phyloP scores from a whole-genome alignment of 192 early-diverging fungal genomes.

The Rhizophagus clarus region DNA sequence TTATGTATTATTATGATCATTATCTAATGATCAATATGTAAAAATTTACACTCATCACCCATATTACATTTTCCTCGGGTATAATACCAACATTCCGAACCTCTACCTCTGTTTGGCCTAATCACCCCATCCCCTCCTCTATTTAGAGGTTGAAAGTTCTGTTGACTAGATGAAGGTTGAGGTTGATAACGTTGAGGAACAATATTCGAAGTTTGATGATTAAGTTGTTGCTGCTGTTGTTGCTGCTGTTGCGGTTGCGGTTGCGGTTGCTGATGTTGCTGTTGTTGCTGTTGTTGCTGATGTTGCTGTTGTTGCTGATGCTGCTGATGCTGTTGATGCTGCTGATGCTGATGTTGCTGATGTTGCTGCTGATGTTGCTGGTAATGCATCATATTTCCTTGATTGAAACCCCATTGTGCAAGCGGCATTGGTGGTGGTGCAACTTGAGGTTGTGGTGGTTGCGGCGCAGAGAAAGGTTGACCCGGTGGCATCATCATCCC shows the following conservation, averaged over 20 bases:
- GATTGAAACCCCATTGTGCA: background rate
- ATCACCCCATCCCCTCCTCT: background rate
- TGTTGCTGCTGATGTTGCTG: background rate
- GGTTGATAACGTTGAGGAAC: background rate
- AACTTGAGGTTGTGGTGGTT: background rate
- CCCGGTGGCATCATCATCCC: background rate
- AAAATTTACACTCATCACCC: slow-evolving; percentile 21
- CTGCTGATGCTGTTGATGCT: background rate
- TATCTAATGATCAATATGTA: slow-evolving; percentile 16
- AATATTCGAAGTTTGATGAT: background rate
- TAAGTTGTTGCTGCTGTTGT: background rate
- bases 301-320: background rate
- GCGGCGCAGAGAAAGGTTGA: background rate
- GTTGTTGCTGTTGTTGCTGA: background rate
- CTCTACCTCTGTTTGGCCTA: slow-evolving; percentile 11
- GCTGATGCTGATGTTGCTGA: background rate
- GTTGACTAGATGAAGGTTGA: background rate
- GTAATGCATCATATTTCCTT: background rate
- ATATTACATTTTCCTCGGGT: slow-evolving; percentile 9
- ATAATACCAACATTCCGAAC: slow-evolving; percentile 28
- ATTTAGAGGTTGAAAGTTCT: background rate
- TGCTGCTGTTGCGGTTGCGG: background rate
- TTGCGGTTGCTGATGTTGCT: background rate
- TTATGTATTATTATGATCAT: background rate
- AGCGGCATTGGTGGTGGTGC: background rate